phyloP scores from a whole-genome alignment of 2,329 filamentous ascomycete species.

The Fonsecaea nubica region DNA sequence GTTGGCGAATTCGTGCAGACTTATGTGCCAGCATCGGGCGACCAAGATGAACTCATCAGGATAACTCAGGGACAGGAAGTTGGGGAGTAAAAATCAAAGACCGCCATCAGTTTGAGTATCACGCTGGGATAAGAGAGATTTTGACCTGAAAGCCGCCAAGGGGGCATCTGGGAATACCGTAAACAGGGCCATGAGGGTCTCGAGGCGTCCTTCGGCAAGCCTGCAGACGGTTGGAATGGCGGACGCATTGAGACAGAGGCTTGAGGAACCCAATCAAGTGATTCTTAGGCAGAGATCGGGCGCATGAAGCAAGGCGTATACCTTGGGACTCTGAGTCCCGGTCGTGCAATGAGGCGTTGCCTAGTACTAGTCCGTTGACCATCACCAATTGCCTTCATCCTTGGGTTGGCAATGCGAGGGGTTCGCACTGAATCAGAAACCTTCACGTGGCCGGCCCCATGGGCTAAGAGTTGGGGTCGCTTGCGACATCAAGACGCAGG shows the following conservation, averaged over 20 bases:
- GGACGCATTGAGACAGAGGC: slow-evolving; percentile 14
- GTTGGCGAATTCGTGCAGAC: slow-evolving; percentile 15
- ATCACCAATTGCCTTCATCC: slow-evolving; percentile 5
- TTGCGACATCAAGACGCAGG: not conserved
- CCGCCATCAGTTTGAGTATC: not conserved
- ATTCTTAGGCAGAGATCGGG: not conserved
- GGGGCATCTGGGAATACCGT: not conserved
- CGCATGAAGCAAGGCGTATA: slow-evolving; percentile 14
- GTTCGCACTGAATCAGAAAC: not conserved
- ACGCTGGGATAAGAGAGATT: slow-evolving; percentile 4
- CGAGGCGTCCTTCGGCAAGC: slow-evolving; percentile 10
- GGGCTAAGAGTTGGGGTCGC: not conserved
- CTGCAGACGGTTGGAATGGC: not conserved
- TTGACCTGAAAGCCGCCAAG: slow-evolving; percentile 7
- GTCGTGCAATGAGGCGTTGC: slow-evolving; percentile 6
- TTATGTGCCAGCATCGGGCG: slow-evolving; percentile 19
- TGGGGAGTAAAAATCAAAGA: slow-evolving; percentile 3
- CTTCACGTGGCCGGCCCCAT: slow-evolving; percentile 5
- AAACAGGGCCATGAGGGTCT: slow-evolving; percentile 3
- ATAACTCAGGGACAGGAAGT: not conserved
- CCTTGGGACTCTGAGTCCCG: not conserved
- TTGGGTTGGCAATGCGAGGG: slow-evolving; percentile 4
- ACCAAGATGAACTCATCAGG: not conserved
- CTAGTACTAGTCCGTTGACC: slow-evolving; percentile 12
- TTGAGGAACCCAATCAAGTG: slow-evolving; percentile 9